A percentile compares a stretch with the other conserved stretches of the same genome.
These are phyloP conservation scores for Passiflora organensis DNA, from an alignment of 345 rosid genomes.

Conservation along the genomic window DNA sequence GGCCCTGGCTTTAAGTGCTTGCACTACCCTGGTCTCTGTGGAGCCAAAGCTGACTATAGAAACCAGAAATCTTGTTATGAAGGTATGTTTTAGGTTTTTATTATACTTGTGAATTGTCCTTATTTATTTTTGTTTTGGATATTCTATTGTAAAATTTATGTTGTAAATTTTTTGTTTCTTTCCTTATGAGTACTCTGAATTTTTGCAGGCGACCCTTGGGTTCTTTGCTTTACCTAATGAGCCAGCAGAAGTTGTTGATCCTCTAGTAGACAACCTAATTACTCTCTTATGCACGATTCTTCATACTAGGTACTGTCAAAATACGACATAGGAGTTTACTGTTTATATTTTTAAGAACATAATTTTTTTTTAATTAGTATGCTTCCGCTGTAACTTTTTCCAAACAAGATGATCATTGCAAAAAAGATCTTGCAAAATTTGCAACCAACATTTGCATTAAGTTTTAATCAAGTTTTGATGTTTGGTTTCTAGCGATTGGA, in stretches of 20 bases:
- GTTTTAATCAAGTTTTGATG: too few relatives aligned
- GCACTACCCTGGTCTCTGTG: constrained; percentile 93
- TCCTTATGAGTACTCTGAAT: constrained; percentile 6
- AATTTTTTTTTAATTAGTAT: background rate
- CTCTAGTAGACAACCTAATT: constrained; percentile 86
- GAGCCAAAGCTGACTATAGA: constrained; percentile 94
- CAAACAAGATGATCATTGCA: background rate
- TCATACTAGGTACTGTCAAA: constrained; percentile 68
- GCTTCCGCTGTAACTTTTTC: background rate
- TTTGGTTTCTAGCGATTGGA: too few relatives aligned
- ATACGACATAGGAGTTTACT: constrained; percentile 4
- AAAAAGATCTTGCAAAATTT: background rate
- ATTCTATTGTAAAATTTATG: background rate
- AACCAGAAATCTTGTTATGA: constrained; percentile 85
- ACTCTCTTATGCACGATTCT: constrained; percentile 95
- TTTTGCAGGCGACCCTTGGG: constrained; percentile 86
- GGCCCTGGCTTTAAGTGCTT: constrained; percentile 95
- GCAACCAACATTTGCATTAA: background rate
- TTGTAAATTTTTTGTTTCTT: too few relatives aligned
- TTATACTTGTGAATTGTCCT: background rate
- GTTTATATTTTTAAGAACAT: background rate
- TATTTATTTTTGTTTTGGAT: background rate
- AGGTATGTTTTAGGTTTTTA: constrained; percentile 41
- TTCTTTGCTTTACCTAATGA: constrained; percentile 91
- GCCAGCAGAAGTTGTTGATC: constrained; percentile 74